phyloP scores from a whole-genome alignment of 1,284 basidiomycete genomes.

The Takashimella tepidaria region DNA sequence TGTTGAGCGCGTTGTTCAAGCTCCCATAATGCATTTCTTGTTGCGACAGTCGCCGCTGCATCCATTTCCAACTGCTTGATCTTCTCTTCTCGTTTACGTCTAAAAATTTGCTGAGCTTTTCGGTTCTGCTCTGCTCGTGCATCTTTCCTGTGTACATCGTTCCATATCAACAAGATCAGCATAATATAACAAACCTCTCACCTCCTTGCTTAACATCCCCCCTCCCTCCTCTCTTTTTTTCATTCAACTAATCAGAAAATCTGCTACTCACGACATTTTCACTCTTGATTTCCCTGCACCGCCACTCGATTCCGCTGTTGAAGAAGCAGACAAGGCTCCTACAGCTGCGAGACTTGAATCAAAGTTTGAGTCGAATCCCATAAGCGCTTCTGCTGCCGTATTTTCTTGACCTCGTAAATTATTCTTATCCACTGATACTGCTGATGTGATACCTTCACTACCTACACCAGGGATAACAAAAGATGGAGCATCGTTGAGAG shows the following conservation, averaged over 20 bases:
- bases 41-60: conserved; percentile 21
- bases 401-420: background rate
- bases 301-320: no score
- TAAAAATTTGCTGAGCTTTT: conserved; percentile 44
- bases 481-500: no score
- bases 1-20: conserved; percentile 27
- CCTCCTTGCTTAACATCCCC: background rate
- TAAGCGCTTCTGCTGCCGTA: conserved; percentile 1
- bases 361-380: background rate
- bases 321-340: no score
- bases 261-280: no score
- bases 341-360: background rate
- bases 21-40: conserved; percentile 22
- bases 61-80: conserved; percentile 43
- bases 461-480: background rate
- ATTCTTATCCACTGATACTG: background rate
- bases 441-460: no score
- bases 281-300: no score
- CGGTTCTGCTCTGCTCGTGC: conserved; percentile 45
- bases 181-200: conserved; percentile 1
- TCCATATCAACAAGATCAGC: conserved; percentile 3
- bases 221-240: no score
- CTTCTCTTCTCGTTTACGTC: conserved; percentile 41
- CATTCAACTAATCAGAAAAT: no score
- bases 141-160: conserved; percentile 23